Conservation (phyloP, 164 flowering plant genomes). For the Piper betle region DNA sequence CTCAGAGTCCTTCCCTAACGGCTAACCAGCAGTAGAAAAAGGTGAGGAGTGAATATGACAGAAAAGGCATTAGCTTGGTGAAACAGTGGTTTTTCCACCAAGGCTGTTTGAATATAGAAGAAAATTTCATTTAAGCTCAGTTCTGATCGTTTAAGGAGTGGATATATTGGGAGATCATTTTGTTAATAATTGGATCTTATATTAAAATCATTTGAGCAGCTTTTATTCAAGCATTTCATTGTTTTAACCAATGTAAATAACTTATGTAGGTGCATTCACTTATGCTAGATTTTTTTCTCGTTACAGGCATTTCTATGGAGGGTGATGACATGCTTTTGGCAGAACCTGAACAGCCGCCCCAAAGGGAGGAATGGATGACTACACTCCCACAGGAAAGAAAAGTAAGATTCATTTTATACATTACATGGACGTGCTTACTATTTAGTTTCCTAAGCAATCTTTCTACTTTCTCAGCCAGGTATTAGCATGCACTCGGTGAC, state of each 20-base stretch:
- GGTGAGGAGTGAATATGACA: no score
- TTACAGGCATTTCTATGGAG: slow-evolving; percentile 80
- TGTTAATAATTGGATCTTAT: not conserved
- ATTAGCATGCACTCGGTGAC: slow-evolving; percentile 50
- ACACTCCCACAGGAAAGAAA: slow-evolving; percentile 87
- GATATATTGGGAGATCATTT: not conserved
- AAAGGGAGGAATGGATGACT: slow-evolving; percentile 98
- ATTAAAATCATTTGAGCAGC: not conserved
- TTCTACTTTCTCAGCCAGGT: slow-evolving; percentile 41
- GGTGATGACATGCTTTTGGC: slow-evolving; percentile 91
- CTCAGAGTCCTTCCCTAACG: no score
- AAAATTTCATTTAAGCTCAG: not conserved
- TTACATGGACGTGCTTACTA: not conserved
- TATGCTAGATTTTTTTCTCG: not conserved
- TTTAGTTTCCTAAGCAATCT: not conserved
- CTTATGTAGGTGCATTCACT: not conserved
- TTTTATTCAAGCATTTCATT: not conserved
- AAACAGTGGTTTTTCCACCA: no score
- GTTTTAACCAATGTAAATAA: no score
- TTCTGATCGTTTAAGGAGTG: not conserved
- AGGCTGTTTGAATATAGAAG: no score
- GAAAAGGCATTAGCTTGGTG: no score
- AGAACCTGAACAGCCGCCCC: slow-evolving; percentile 34
- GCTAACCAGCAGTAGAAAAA: no score
- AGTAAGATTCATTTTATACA: slow-evolving; percentile 23